Conservation (phyloP, 2,329 filamentous ascomycete species). For the Fusarium pseudograminearum region DNA sequence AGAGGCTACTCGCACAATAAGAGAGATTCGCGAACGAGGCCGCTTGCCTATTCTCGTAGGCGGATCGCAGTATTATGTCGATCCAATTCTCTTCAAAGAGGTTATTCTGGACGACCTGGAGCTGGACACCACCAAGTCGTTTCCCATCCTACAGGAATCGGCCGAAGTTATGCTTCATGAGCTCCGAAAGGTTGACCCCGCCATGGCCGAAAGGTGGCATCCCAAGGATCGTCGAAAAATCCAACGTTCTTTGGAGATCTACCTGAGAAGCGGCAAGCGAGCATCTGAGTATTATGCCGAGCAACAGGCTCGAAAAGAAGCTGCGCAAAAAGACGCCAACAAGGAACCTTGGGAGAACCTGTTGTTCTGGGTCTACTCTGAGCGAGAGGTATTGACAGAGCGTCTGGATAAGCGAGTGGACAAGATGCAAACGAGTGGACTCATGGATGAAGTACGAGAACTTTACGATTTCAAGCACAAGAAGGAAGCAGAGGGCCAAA, state of each 20-base stretch:
- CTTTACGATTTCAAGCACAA: slow-evolving; percentile 58
- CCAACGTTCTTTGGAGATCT: slow-evolving; percentile 89
- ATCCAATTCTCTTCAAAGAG: slow-evolving; percentile 82
- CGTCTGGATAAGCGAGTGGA: slow-evolving; percentile 84
- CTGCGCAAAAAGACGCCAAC: slow-evolving; percentile 41
- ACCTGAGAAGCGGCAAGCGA: slow-evolving; percentile 80
- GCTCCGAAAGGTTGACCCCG: slow-evolving; percentile 83
- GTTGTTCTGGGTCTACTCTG: slow-evolving; percentile 88
- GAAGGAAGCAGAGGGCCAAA: slow-evolving; percentile 58
- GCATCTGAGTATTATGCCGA: slow-evolving; percentile 90
- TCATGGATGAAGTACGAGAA: slow-evolving; percentile 62
- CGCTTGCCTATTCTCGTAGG: slow-evolving; percentile 91
- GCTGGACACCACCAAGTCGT: slow-evolving; percentile 56
- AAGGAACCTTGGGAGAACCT: slow-evolving; percentile 66
- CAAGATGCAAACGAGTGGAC: slow-evolving; percentile 77
- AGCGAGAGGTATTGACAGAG: slow-evolving; percentile 73
- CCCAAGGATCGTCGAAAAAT: slow-evolving; percentile 94
- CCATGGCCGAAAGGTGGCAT: slow-evolving; percentile 93
- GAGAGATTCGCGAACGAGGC: slow-evolving; percentile 81
- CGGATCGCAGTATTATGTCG: slow-evolving; percentile 95
- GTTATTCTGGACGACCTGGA: slow-evolving; percentile 64
- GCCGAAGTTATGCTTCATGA: slow-evolving; percentile 79
- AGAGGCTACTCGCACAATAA: slow-evolving; percentile 75
- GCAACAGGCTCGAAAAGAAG: slow-evolving; percentile 66
- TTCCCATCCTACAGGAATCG: slow-evolving; percentile 77